Conservation (phyloP, 1,284 basidiomycete species). For the Hymenochaete sp. region DNA sequence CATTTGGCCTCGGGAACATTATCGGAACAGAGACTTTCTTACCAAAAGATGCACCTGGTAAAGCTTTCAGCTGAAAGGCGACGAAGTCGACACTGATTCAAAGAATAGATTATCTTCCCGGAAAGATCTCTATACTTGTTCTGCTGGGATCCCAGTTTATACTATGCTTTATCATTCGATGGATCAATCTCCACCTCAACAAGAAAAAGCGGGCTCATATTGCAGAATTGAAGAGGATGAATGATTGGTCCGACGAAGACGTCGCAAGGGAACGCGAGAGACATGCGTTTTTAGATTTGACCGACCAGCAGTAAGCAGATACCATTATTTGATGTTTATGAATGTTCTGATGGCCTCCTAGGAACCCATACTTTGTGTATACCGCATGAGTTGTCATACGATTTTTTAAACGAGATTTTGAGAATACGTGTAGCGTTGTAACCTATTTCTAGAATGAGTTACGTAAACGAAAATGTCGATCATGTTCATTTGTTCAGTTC, state of each 20-base stretch:
- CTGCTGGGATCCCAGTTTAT: constrained; percentile 45
- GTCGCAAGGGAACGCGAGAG: constrained; percentile 46
- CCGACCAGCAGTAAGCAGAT: constrained; percentile 46
- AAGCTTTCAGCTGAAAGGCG: no score
- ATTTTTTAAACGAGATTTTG: neutral
- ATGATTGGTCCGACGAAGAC: constrained; percentile 50
- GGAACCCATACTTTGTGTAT: constrained; percentile 39
- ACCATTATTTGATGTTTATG: neutral
- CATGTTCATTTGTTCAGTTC: neutral
- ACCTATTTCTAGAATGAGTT: neutral
- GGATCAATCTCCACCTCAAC: constrained; percentile 50
- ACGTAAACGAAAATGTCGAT: no score
- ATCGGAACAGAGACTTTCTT: constrained; percentile 55
- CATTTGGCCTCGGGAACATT: constrained; percentile 53
- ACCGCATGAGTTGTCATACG: constrained; percentile 22
- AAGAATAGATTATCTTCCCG: constrained; percentile 28
- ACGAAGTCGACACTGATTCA: neutral
- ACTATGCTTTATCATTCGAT: constrained; percentile 43
- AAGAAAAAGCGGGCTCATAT: constrained; percentile 37
- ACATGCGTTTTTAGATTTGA: constrained; percentile 55
- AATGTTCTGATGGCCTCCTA: constrained; percentile 8
- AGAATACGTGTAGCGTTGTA: neutral
- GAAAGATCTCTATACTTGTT: constrained; percentile 54
- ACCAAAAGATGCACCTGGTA: constrained; percentile 52
- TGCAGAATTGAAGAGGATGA: constrained; percentile 35